These are phyloP conservation scores for Boletus rufocinnamomeus DNA, from an alignment of 768 basidiomycete genomes.

Conservation along the genomic window DNA sequence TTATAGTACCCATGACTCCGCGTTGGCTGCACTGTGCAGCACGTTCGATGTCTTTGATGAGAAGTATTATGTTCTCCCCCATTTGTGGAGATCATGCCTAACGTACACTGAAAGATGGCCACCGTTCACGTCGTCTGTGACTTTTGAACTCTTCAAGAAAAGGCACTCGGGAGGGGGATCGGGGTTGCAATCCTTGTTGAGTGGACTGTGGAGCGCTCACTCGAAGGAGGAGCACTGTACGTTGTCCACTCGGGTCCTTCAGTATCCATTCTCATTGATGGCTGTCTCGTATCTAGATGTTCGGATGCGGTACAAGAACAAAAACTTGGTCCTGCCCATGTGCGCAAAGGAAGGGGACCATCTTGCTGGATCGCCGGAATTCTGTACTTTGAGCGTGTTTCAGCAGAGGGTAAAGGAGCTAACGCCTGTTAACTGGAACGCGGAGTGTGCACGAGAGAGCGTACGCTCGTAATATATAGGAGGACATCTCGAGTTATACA, in stretches of 20 bases:
- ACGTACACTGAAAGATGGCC: slow-evolving; percentile 55
- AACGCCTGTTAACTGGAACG: slow-evolving; percentile 65
- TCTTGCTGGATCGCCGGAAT: slow-evolving; percentile 66
- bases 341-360: slow-evolving; percentile 71
- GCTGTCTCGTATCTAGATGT: slow-evolving; percentile 43
- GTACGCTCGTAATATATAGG: slow-evolving; percentile 2
- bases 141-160: slow-evolving; percentile 71
- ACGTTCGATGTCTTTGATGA: slow-evolving; percentile 77
- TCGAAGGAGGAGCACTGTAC: slow-evolving; percentile 45
- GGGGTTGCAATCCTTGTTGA: slow-evolving; percentile 45
- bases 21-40: slow-evolving; percentile 59
- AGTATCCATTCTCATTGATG: not conserved
- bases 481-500: not conserved
- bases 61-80: slow-evolving; percentile 43
- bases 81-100: not conserved
- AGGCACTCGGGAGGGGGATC: slow-evolving; percentile 6
- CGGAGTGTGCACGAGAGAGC: slow-evolving; percentile 52
- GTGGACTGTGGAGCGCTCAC: slow-evolving; percentile 38
- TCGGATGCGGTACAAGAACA: slow-evolving; percentile 78
- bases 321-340: slow-evolving; percentile 58
- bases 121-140: slow-evolving; percentile 70
- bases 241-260: slow-evolving; percentile 12
- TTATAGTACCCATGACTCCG: slow-evolving; percentile 73
- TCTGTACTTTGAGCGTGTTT: slow-evolving; percentile 71
- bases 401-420: slow-evolving; percentile 60